These are phyloP conservation scores for Plenodomus tracheiphilus DNA, from an alignment of 2,329 filamentous ascomycete genomes.

Conservation along the genomic window DNA sequence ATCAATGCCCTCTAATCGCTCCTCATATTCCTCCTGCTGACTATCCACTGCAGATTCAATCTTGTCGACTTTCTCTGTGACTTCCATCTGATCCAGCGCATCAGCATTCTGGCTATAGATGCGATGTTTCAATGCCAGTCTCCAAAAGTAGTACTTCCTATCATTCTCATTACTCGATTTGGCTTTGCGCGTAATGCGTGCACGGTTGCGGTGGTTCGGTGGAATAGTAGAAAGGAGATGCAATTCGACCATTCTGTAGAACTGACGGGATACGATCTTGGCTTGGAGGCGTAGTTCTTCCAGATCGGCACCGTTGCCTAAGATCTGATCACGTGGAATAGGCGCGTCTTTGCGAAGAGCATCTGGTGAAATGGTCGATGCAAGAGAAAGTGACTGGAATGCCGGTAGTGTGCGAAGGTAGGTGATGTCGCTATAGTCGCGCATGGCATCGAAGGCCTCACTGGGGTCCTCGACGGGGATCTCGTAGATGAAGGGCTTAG, in stretches of 20 bases:
- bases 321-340: slow-evolving; percentile 57
- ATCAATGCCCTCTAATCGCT: slow-evolving; percentile 59
- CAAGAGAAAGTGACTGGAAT: slow-evolving; percentile 58
- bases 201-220: slow-evolving; percentile 51
- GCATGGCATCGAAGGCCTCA: slow-evolving; percentile 78
- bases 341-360: slow-evolving; percentile 59
- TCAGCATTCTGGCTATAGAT: slow-evolving; percentile 77
- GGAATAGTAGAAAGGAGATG: slow-evolving; percentile 65
- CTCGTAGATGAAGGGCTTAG: slow-evolving; percentile 71
- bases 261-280: slow-evolving; percentile 79
- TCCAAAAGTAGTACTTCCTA: slow-evolving; percentile 70
- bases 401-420: slow-evolving; percentile 63
- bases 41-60: slow-evolving; percentile 69
- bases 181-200: slow-evolving; percentile 49
- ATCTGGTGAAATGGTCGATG: slow-evolving; percentile 53
- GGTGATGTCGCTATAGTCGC: slow-evolving; percentile 72
- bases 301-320: slow-evolving; percentile 59
- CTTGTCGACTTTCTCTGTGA: slow-evolving; percentile 69
- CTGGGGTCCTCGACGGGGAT: slow-evolving; percentile 95
- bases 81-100: slow-evolving; percentile 65
- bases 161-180: slow-evolving; percentile 60
- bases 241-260: slow-evolving; percentile 74
- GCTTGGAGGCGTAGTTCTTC: slow-evolving; percentile 61
- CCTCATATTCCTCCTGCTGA: slow-evolving; percentile 74
- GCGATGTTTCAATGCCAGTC: slow-evolving; percentile 74